A percentile compares a stretch with the other conserved stretches of the same genome.
phyloP scores from a whole-genome alignment of 2,329 filamentous ascomycete species.

The Botrytis pseudocinerea region DNA sequence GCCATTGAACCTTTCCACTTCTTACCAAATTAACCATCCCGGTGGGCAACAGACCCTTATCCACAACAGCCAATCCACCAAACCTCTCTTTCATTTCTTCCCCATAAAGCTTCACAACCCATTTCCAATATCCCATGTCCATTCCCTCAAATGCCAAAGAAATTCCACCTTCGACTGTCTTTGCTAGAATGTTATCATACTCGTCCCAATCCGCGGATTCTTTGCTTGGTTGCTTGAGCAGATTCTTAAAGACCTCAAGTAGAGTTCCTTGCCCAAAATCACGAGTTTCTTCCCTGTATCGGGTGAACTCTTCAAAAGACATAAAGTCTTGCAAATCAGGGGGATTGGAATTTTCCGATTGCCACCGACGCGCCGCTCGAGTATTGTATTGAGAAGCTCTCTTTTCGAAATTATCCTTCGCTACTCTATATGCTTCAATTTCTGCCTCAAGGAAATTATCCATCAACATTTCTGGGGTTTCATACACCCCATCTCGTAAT shows the following conservation, averaged over 20 bases:
- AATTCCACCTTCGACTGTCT: slow-evolving; percentile 14
- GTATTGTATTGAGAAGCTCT: background rate
- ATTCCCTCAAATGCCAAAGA: slow-evolving; percentile 8
- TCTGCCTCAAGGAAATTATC: slow-evolving; percentile 41
- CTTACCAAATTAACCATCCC: slow-evolving; percentile 45
- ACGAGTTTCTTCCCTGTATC: slow-evolving; percentile 40
- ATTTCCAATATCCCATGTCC: slow-evolving; percentile 42
- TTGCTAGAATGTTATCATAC: slow-evolving; percentile 23
- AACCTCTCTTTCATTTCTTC: slow-evolving; percentile 45
- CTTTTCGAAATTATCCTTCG: slow-evolving; percentile 42
- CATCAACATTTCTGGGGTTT: slow-evolving; percentile 35
- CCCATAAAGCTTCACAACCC: slow-evolving; percentile 45
- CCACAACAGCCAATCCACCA: slow-evolving; percentile 45
- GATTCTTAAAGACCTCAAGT: slow-evolving; percentile 34
- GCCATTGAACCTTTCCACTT: slow-evolving; percentile 44
- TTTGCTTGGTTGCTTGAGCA: slow-evolving; percentile 32
- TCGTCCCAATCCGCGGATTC: slow-evolving; percentile 35
- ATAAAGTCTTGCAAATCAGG: slow-evolving; percentile 40
- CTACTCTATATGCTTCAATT: slow-evolving; percentile 40
- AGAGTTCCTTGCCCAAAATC: slow-evolving; percentile 37
- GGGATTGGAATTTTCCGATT: background rate
- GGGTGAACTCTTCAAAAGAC: slow-evolving; percentile 44
- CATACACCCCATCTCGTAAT: slow-evolving; percentile 34
- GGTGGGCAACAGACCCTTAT: slow-evolving; percentile 45
- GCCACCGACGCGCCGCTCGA: background rate